Evolutionary conservation across 345 rosid species (phyloP), one percentile per base, ranked within the genome.

Genomic region (Cardamine occulta): DNA sequence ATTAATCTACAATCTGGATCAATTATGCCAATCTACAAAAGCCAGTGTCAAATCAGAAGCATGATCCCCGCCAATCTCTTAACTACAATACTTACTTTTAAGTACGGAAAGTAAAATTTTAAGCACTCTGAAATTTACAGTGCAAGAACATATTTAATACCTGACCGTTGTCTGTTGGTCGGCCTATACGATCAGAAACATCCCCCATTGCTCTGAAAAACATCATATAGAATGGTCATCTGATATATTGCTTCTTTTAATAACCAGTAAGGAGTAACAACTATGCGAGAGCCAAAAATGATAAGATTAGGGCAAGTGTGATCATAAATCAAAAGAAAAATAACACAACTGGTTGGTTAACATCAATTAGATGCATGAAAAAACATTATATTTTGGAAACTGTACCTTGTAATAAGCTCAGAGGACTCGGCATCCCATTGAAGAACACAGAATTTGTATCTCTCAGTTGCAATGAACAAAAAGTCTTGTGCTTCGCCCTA

Each of bases 401-500:
- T 28, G 15, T 71, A 92, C 99, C 97, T 93, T 32, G 98, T 93
- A 72, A 95, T 79, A 73, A 95, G 98, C 84, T 95, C 98, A 29
- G 97, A 89, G 34, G 88, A 61, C 75, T 89, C 96, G 8, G 88
- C 69, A 84, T 93, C 99, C 99, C 99, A 95, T 23, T 95, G 99
- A 74, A 95, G 97, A 66, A 95, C 99, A 75, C 99, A 95, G 52
- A 92, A 95, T 63, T 90, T 95, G 81, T 93, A 89, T 88, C 98
- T 86, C 74, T 95, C 99, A 0, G 98, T 93, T 17, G 94, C 96
- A 75, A 95, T 89, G 73, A 93, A 95, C 34, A 95, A 82, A 86
- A 93, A 95, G 69, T 95, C 99, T 69, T 95, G 99, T 3, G 88
- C 80, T 84, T 93, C 99, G 1, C 99, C 98, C 99, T 92, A 86